A percentile compares a stretch with the other conserved stretches of the same genome.
phyloP scores from a whole-genome alignment of 805 yeast species.

The Naumovozyma castellii region DNA sequence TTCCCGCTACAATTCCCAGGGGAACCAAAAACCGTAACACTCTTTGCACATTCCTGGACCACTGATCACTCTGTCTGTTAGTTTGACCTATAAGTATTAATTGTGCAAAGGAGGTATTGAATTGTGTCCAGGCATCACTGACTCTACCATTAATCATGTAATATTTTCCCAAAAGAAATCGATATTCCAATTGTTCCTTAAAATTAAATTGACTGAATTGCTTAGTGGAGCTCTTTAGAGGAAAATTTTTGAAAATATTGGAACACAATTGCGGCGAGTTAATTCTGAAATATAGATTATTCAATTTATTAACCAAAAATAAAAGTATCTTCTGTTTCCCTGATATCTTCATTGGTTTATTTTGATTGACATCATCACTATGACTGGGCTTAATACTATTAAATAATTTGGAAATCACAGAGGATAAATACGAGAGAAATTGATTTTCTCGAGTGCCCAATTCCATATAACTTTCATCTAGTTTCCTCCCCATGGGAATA shows the following conservation, averaged over 20 bases:
- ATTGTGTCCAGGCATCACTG: slow-evolving; percentile 42
- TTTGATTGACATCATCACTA: slow-evolving; percentile 4
- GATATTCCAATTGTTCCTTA: slow-evolving; percentile 44
- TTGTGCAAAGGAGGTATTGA: slow-evolving; percentile 42
- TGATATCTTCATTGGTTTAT: slow-evolving; percentile 16
- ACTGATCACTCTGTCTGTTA: neutral
- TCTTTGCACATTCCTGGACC: slow-evolving; percentile 21
- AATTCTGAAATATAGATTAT: slow-evolving; percentile 46
- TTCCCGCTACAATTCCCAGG: slow-evolving; percentile 45
- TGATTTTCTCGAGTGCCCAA: slow-evolving; percentile 28
- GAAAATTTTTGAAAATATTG: slow-evolving; percentile 33
- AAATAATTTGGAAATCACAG: slow-evolving; percentile 47
- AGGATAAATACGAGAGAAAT: slow-evolving; percentile 39
- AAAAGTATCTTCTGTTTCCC: slow-evolving; percentile 42
- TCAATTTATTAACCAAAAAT: slow-evolving; percentile 44
- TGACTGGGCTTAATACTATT: slow-evolving; percentile 44
- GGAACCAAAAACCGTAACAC: slow-evolving; percentile 45
- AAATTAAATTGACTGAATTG: slow-evolving; percentile 35
- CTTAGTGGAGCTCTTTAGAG: slow-evolving; percentile 49
- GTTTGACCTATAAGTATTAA: neutral
- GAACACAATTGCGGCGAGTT: slow-evolving; percentile 29
- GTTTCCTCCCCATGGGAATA: slow-evolving; percentile 22
- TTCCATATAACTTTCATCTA: slow-evolving; percentile 16
- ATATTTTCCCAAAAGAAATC: slow-evolving; percentile 48
- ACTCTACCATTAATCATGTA: slow-evolving; percentile 45